Conservation (phyloP, 352 stramenopile genomes). For the Globisporangium splendens region DNA sequence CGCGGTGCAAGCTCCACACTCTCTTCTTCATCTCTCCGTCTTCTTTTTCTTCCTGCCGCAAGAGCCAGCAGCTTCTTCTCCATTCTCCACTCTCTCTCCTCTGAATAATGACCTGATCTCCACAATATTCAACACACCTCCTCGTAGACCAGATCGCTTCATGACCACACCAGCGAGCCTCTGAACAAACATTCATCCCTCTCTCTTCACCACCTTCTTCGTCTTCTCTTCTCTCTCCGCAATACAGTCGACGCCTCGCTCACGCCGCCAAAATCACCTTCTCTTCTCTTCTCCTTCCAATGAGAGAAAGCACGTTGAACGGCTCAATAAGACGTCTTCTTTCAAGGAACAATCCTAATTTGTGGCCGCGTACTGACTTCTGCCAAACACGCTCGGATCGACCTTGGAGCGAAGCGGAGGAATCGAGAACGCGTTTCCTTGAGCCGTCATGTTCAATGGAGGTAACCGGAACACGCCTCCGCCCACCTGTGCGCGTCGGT, state of each 20-base stretch:
- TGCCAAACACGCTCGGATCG: slow-evolving; percentile 58
- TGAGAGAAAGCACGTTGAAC: too few relatives aligned
- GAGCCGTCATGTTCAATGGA: slow-evolving; percentile 50
- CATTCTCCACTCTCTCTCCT: background rate
- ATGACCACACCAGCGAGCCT: background rate
- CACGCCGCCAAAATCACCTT: background rate
- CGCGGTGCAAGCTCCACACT: background rate
- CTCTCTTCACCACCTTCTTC: background rate
- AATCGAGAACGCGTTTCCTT: slow-evolving; percentile 40
- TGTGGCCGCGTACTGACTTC: slow-evolving; percentile 40
- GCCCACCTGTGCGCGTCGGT: slow-evolving; percentile 22
- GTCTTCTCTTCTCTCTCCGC: slow-evolving; percentile 1
- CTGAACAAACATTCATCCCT: background rate
- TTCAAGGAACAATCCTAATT: slow-evolving; percentile 27
- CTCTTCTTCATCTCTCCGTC: background rate
- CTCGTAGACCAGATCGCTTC: background rate
- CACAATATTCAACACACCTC: background rate
- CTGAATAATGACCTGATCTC: background rate
- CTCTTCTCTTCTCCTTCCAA: slow-evolving; percentile 3
- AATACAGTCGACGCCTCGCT: too few relatives aligned
- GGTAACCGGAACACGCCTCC: slow-evolving; percentile 42
- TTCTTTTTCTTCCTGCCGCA: slow-evolving; percentile 1
- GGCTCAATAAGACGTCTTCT: background rate
- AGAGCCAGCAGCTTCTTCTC: background rate
- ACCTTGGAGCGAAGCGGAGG: slow-evolving; percentile 79